Conservation (phyloP, 2,329 filamentous ascomycete genomes). For the Nannizziopsis barbatae region DNA sequence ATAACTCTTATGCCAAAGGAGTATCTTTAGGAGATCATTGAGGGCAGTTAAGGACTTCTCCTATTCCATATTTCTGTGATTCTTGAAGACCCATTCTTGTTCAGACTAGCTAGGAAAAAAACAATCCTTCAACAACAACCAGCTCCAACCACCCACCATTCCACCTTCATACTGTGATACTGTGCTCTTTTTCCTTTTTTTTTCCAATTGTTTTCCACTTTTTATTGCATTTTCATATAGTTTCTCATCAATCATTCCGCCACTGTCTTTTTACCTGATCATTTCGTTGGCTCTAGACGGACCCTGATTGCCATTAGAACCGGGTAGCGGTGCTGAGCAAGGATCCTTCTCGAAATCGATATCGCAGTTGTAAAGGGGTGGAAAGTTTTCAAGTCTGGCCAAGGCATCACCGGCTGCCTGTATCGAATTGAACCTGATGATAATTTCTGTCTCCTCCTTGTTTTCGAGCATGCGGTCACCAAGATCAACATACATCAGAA, state of each 20-base stretch:
- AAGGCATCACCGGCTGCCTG: constrained; percentile 11
- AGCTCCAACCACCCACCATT: too few species aligned
- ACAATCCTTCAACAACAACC: too few species aligned
- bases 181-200: too few species aligned
- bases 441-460: constrained; percentile 12
- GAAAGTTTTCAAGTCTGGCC: not conserved
- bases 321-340: constrained; percentile 14
- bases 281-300: not conserved
- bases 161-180: too few species aligned
- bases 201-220: too few species aligned
- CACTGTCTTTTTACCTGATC: not conserved
- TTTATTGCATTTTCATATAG: too few species aligned
- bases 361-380: constrained; percentile 10
- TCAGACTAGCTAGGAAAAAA: too few species aligned
- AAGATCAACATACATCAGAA: constrained; percentile 13
- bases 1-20: too few species aligned
- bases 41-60: too few species aligned
- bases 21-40: too few species aligned
- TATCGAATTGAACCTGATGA: constrained; percentile 16
- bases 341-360: constrained; percentile 14
- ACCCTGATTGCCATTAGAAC: not conserved
- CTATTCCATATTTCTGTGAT: too few species aligned
- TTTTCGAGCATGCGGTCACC: constrained; percentile 16
- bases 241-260: not conserved
- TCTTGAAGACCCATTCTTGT: too few species aligned